Conservation (phyloP, 768 basidiomycete species). For the Cystobasidium tubakii region DNA sequence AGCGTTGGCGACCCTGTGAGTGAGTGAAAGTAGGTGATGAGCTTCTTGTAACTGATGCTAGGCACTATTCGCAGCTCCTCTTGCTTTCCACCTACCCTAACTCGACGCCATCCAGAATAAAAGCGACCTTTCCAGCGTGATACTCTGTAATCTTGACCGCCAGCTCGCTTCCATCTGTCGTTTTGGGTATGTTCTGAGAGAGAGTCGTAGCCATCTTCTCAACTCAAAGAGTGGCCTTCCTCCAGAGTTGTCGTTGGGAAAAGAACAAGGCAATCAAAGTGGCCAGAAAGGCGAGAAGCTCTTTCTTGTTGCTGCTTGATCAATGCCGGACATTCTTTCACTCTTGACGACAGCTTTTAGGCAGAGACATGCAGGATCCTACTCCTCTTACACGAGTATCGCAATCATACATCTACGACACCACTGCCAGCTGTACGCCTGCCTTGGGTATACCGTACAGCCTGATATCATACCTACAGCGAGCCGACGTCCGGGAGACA, state of each 20-base stretch:
- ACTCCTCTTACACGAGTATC: too few relatives aligned
- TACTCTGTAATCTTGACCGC: conserved; percentile 54
- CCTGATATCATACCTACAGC: too few relatives aligned
- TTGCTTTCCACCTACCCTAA: conserved; percentile 63
- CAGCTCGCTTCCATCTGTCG: conserved; percentile 41
- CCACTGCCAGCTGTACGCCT: too few relatives aligned
- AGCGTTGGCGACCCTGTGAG: conserved; percentile 79
- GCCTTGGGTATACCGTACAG: too few relatives aligned
- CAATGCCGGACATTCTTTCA: too few relatives aligned
- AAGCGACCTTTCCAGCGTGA: conserved; percentile 69
- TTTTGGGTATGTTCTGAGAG: conserved; percentile 39
- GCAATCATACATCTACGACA: too few relatives aligned
- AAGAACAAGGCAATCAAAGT: not conserved
- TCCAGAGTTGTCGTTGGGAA: not conserved
- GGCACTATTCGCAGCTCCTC: not conserved
- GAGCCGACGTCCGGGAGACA: too few relatives aligned
- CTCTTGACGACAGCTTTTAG: too few relatives aligned
- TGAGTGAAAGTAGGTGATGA: not conserved
- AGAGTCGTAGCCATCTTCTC: conserved; percentile 33
- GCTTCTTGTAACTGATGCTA: not conserved
- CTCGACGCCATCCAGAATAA: conserved; percentile 92
- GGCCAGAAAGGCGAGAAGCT: not conserved
- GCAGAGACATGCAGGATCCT: too few relatives aligned
- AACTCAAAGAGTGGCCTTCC: not conserved
- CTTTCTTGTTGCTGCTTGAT: too few relatives aligned